phyloP scores from a whole-genome alignment of 257 asterid species.

The Penstemon davidsonii region DNA sequence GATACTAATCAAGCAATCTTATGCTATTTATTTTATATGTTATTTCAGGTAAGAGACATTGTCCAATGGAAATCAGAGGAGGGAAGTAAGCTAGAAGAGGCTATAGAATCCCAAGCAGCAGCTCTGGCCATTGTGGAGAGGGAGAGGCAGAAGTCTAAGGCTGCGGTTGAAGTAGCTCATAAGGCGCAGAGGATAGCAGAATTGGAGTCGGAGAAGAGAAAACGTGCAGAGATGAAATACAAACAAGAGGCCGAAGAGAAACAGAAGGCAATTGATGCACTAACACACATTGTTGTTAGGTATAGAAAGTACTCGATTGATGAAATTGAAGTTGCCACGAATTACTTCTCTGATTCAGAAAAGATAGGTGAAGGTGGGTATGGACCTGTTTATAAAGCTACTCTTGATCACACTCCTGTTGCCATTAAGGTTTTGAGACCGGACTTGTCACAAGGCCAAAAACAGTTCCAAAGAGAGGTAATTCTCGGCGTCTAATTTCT shows the following conservation, averaged over 20 bases:
- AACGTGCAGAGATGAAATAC: constrained; percentile 55
- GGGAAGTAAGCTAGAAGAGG: constrained; percentile 44
- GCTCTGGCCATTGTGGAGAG: constrained; percentile 56
- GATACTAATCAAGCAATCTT: constrained; percentile 11
- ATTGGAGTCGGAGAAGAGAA: constrained; percentile 63
- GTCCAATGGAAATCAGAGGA: constrained; percentile 44
- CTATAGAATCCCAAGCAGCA: constrained; percentile 43
- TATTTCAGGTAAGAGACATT: constrained; percentile 47
- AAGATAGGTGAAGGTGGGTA: constrained; percentile 99
- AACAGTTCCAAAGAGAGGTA: constrained; percentile 89
- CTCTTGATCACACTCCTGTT: constrained; percentile 73
- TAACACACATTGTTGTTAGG: constrained; percentile 40
- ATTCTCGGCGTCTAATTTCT: neutral
- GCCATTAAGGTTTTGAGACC: constrained; percentile 87
- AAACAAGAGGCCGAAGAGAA: constrained; percentile 55
- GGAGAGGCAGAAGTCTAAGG: constrained; percentile 72
- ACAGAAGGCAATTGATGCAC: constrained; percentile 61
- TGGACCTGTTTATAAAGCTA: constrained; percentile 74
- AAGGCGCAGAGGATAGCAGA: constrained; percentile 76
- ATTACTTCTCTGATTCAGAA: constrained; percentile 51
- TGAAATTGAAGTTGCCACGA: constrained; percentile 74
- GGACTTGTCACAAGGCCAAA: constrained; percentile 76
- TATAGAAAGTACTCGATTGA: constrained; percentile 60
- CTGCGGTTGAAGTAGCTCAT: constrained; percentile 73
- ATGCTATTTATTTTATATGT: neutral